These are phyloP conservation scores for Podospora conica DNA, from an alignment of 495 filamentous ascomycete species.

Conservation along the genomic window DNA sequence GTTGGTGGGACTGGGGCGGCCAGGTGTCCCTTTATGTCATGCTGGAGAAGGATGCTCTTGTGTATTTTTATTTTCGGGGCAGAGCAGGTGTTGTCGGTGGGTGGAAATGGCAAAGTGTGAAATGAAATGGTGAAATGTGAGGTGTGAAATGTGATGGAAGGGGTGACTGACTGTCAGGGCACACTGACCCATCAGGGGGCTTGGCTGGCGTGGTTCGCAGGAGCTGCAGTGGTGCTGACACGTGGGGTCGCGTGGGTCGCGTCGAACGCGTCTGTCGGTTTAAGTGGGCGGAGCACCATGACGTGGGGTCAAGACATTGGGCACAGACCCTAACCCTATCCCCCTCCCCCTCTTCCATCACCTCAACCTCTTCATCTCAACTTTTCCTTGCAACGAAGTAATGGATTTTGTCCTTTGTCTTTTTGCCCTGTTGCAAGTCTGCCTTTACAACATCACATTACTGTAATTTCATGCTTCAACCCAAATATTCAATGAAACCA, in stretches of 20 bases:
- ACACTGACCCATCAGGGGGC: neutral
- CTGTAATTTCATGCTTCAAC: neutral
- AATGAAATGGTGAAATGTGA: neutral
- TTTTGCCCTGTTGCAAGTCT: no score
- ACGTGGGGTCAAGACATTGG: neutral
- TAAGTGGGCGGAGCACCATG: neutral
- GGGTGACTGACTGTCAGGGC: neutral
- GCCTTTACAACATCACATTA: no score
- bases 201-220: neutral
- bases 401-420: no score
- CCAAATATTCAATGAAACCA: neutral
- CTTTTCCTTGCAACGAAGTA: no score
- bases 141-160: neutral
- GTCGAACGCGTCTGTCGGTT: slow-evolving; percentile 6
- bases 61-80: neutral
- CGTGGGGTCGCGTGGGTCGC: slow-evolving; percentile 7
- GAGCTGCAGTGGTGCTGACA: neutral
- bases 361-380: neutral
- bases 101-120: neutral
- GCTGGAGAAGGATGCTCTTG: neutral
- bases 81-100: neutral
- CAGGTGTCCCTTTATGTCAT: neutral
- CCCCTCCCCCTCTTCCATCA: neutral
- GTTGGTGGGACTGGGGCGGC: no score
- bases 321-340: slow-evolving; percentile 1